These are phyloP conservation scores for Lactarius hatsudake DNA, from an alignment of 768 basidiomycete species.

Conservation along the genomic window DNA sequence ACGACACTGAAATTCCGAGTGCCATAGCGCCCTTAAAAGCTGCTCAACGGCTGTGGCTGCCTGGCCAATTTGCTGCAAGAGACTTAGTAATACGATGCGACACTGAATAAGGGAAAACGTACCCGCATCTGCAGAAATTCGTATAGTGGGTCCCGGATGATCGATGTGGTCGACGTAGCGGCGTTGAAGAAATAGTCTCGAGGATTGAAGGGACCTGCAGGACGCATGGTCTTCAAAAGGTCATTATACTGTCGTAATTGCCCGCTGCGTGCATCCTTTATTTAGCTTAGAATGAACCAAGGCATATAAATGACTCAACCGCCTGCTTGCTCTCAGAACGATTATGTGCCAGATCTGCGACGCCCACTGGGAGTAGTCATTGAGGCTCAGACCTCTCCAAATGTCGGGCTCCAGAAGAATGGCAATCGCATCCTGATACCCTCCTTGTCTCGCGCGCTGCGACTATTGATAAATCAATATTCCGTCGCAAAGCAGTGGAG, in stretches of 20 bases:
- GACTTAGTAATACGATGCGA: background rate
- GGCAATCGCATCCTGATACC: slow-evolving; percentile 57
- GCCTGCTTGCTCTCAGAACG: slow-evolving; percentile 61
- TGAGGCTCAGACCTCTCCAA: slow-evolving; percentile 64
- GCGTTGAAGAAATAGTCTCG: slow-evolving; percentile 56
- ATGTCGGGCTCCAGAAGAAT: slow-evolving; percentile 64
- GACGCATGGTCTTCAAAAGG: slow-evolving; percentile 57
- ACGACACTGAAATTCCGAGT: slow-evolving; percentile 74
- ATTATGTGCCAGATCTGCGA: slow-evolving; percentile 77
- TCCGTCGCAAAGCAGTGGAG: background rate
- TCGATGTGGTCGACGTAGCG: slow-evolving; percentile 34
- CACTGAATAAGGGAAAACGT: slow-evolving; percentile 25
- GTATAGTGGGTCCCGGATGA: slow-evolving; percentile 43
- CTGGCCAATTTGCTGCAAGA: slow-evolving; percentile 58
- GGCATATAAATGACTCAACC: slow-evolving; percentile 39
- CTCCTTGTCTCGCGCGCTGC: slow-evolving; percentile 68
- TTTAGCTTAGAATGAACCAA: slow-evolving; percentile 2
- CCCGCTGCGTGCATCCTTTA: slow-evolving; percentile 42
- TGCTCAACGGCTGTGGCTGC: slow-evolving; percentile 59
- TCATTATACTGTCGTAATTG: slow-evolving; percentile 66
- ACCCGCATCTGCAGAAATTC: slow-evolving; percentile 43
- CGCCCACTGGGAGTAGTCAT: slow-evolving; percentile 72
- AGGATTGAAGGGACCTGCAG: slow-evolving; percentile 51
- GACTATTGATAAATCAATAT: background rate
- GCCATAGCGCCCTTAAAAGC: slow-evolving; percentile 71